Base-by-base conservation (phyloP, 306 rosid species). In the Nissolia schottii region DNA sequence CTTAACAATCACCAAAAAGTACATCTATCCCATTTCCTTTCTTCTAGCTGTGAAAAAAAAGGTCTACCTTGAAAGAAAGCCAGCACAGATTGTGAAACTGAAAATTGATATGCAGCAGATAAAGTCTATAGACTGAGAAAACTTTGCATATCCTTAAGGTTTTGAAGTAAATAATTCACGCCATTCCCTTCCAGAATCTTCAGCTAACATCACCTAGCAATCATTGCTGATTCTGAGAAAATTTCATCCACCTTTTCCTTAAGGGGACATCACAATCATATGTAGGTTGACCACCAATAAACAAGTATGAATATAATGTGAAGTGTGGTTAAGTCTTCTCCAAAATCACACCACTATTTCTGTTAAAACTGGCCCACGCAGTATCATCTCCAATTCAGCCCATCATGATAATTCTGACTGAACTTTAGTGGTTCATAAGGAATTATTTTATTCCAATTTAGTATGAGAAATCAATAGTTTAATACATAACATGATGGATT, bases 131-230 rank as follows among this genome's bases (percentile, higher is more conserved):
- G 32, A 50, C 51, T 74, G 29, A 20, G 19, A 66, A 56, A 22
- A 76, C 15, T 56, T n/a, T 16, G 49, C 32, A 41, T 9, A 41
- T 75, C 66, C 10, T 76, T 56, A 43, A 55, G n/a, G n/a, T n/a
- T n/a, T 66, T 55, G 37, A 43, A 18, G 41, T 14, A 49, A 61
- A 55, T 54, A 45, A 40, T 28, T 7, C 31, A 25, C 12, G 27
- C 15, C 46, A 24, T 56, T 40, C 55, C 38, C 38, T 15, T 29
- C 65, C 78, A 46, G 43, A 38, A 72, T 29, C 48, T 72, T 49
- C 34, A 48, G 50, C 50, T 61, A 57, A 48, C 45, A 48, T 41
- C 68, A 54, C 37, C 38, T 10, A n/a, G 49, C 14, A 19, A 13
- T 43, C 32, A 18, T 45, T 29, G 24, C 6, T 53, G n/a, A 19